These are phyloP conservation scores for Zygosaccharomyces bailii DNA, from an alignment of 805 yeast species.

Conservation along the genomic window DNA sequence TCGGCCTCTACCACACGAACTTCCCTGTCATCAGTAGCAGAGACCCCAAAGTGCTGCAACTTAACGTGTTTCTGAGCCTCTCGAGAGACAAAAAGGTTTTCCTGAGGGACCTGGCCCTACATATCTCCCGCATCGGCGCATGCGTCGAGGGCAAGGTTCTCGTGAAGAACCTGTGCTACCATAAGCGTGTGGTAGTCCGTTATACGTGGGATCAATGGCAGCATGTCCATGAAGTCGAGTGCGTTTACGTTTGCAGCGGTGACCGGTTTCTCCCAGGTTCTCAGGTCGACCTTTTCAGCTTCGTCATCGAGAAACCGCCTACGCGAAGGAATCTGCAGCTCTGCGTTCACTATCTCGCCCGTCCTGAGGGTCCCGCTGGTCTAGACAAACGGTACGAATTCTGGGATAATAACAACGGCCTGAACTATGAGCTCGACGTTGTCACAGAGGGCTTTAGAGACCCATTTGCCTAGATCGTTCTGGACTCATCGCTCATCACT, in stretches of 20 bases:
- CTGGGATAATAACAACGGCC: constrained; percentile 34
- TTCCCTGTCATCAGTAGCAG: constrained; percentile 27
- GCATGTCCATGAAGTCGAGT: constrained; percentile 42
- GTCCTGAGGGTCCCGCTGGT: constrained; percentile 14
- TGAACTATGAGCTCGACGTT: constrained; percentile 27
- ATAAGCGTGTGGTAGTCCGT: constrained; percentile 63
- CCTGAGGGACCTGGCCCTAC: constrained; percentile 22
- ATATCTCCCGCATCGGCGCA: constrained; percentile 10
- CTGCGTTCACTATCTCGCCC: constrained; percentile 31
- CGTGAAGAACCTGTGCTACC: constrained; percentile 68
- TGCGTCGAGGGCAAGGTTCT: constrained; percentile 67
- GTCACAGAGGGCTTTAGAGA: constrained; percentile 26
- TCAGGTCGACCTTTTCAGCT: constrained; percentile 31
- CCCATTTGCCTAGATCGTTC: constrained; percentile 20
- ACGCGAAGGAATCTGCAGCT: constrained; percentile 24
- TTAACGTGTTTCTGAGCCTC: constrained; percentile 28
- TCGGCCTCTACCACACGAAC: constrained; percentile 31
- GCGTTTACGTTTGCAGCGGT: constrained; percentile 29
- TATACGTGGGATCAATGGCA: constrained; percentile 80
- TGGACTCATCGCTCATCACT: not conserved
- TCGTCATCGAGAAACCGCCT: constrained; percentile 22
- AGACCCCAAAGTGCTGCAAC: constrained; percentile 25
- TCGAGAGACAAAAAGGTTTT: constrained; percentile 20
- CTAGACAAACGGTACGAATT: constrained; percentile 16
- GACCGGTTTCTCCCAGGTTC: constrained; percentile 30